Percentiles rank a stretch among this genome's conserved stretches.
Conservation (phyloP, 148 eudicot genomes). For the Fagopyrum tataricum region DNA sequence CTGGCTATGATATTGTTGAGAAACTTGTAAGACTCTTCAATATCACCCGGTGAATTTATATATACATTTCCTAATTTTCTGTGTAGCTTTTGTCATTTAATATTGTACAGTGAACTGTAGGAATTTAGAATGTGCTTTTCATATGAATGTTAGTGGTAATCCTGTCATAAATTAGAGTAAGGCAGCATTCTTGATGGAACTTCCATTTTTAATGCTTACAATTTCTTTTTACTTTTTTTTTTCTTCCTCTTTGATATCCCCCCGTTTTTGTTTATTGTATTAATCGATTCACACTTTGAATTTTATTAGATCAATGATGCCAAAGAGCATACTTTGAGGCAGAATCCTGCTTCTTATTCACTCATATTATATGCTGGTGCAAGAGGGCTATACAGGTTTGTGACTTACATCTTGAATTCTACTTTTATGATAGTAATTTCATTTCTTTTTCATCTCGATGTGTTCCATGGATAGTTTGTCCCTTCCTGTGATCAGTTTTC, state of each 20-base stretch:
- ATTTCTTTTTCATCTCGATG: neutral
- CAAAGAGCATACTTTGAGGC: slow-evolving; percentile 47
- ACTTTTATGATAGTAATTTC: slow-evolving; percentile 5
- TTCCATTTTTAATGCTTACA: neutral
- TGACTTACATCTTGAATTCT: slow-evolving; percentile 10
- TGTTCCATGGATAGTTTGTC: neutral
- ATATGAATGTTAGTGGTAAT: neutral
- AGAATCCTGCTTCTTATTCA: slow-evolving; percentile 55
- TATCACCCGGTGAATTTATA: neutral
- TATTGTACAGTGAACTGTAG: neutral
- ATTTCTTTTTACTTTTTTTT: neutral
- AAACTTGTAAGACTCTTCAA: slow-evolving; percentile 63
- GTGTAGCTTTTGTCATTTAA: no score
- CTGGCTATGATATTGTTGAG: slow-evolving; percentile 66
- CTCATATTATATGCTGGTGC: slow-evolving; percentile 50
- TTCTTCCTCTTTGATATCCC: neutral
- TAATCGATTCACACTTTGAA: neutral
- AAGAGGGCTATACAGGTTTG: slow-evolving; percentile 80
- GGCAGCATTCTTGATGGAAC: neutral
- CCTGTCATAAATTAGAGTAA: neutral
- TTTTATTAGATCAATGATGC: slow-evolving; percentile 53
- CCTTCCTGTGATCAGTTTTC: neutral
- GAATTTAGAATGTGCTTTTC: neutral
- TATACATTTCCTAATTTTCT: neutral
- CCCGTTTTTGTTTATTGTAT: slow-evolving; percentile 2